These are phyloP conservation scores for Hylodesmum podocarpum DNA, from an alignment of 306 rosid species.

Conservation along the genomic window DNA sequence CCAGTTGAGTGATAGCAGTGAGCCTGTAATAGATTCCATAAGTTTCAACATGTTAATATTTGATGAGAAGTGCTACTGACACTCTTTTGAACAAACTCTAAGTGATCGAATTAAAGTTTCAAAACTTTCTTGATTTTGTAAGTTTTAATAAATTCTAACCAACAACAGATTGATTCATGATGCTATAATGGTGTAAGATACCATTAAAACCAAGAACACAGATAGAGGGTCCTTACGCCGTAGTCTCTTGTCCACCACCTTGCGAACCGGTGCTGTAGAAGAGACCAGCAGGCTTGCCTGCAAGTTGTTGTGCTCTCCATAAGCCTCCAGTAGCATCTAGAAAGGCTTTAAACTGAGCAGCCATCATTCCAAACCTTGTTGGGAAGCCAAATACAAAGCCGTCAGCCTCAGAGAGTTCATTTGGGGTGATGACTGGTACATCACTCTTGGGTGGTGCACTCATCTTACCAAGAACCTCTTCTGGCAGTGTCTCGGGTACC, in stretches of 20 bases:
- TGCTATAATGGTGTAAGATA: background rate
- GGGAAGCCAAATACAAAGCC: conserved; percentile 92
- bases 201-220: background rate
- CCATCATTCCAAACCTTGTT: conserved; percentile 97
- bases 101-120: too few species aligned
- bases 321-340: conserved; percentile 86
- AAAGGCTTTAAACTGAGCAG: conserved; percentile 95
- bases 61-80: too few species aligned
- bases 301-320: conserved; percentile 90
- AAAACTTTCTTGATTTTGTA: too few species aligned
- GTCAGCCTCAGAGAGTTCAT: conserved; percentile 82
- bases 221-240: conserved; percentile 65
- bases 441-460: conserved; percentile 96
- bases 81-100: too few species aligned
- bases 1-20: conserved; percentile 96
- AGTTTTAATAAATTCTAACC: too few species aligned
- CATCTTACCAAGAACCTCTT: conserved; percentile 86
- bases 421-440: conserved; percentile 63
- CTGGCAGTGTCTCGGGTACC: conserved; percentile 84
- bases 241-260: conserved; percentile 99
- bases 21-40: conserved; percentile 49
- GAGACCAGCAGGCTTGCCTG: conserved; percentile 94
- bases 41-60: background rate
- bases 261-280: conserved; percentile 96
- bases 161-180: background rate